phyloP scores from a whole-genome alignment of 371 early-diverging fungal genomes.

The Syncephalis fuscata region DNA sequence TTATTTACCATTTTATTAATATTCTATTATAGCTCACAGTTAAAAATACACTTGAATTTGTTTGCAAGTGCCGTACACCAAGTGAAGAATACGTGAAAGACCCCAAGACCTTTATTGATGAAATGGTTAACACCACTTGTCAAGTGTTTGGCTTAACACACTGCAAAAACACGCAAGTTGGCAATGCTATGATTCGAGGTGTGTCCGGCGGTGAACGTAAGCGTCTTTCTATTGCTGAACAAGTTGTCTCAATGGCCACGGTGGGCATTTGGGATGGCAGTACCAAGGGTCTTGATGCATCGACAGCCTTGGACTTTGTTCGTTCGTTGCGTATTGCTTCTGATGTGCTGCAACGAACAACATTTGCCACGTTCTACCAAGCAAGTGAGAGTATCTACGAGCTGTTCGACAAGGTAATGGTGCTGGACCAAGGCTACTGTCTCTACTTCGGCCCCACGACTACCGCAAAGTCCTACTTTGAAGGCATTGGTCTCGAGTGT shows the following conservation, averaged over 20 bases:
- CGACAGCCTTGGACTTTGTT: constrained; percentile 67
- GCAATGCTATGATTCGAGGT: constrained; percentile 67
- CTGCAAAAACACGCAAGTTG: constrained; percentile 57
- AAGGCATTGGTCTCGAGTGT: constrained; percentile 39
- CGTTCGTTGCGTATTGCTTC: constrained; percentile 48
- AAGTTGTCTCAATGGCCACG: constrained; percentile 56
- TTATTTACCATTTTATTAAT: too few relatives aligned
- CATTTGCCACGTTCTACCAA: constrained; percentile 45
- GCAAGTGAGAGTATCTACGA: constrained; percentile 56
- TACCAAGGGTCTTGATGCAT: constrained; percentile 80
- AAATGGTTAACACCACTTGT: constrained; percentile 29
- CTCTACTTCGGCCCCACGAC: constrained; percentile 57
- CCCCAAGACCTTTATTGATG: constrained; percentile 20
- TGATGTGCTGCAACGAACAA: constrained; percentile 37
- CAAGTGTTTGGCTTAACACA: constrained; percentile 54
- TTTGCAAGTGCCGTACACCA: too few relatives aligned
- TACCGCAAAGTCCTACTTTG: constrained; percentile 44
- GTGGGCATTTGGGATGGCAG: constrained; percentile 76
- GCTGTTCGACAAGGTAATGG: constrained; percentile 53
- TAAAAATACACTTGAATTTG: too few relatives aligned
- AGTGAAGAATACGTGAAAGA: constrained; percentile 8
- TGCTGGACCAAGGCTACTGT: constrained; percentile 50
- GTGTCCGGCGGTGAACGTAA: constrained; percentile 79
- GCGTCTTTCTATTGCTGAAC: constrained; percentile 72
- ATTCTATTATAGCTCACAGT: too few relatives aligned